Evolutionary conservation across 75 land plant genomes (phyloP).

Genomic region (Cupressus sempervirens): DNA sequence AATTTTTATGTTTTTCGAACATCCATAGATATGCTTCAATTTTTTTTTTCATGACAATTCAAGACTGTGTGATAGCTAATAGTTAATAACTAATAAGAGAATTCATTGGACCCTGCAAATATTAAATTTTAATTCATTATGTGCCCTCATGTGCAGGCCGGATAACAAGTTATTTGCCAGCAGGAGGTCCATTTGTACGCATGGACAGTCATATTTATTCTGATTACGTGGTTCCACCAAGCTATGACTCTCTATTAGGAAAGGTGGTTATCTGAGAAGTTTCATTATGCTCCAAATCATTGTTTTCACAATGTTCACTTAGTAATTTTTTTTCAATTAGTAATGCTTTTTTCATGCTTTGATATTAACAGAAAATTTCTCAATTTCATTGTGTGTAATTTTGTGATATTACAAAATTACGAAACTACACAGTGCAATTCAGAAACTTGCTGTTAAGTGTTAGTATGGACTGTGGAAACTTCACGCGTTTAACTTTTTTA

Average conservation of each 20-base stretch:
- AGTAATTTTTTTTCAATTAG: background rate
- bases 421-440: too few species aligned
- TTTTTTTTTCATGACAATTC: background rate
- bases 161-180: slow-evolving; percentile 85
- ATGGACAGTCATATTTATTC: slow-evolving; percentile 99
- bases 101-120: background rate
- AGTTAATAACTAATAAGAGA: background rate
- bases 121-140: background rate
- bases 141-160: slow-evolving; percentile 42
- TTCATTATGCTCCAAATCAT: background rate
- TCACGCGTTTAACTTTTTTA: background rate
- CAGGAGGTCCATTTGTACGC: slow-evolving; percentile 97
- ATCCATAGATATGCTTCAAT: background rate
- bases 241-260: slow-evolving; percentile 94
- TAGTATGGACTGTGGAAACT: too few species aligned
- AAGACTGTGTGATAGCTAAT: background rate
- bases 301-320: background rate
- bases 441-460: too few species aligned
- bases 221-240: slow-evolving; percentile 95
- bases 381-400: too few species aligned
- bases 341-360: too few species aligned
- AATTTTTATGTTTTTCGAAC: background rate
- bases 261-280: slow-evolving; percentile 47
- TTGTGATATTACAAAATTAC: too few species aligned
- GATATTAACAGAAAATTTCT: too few species aligned